These are phyloP conservation scores for Globisporangium lucens DNA, from an alignment of 352 stramenopile genomes.

Conservation along the genomic window DNA sequence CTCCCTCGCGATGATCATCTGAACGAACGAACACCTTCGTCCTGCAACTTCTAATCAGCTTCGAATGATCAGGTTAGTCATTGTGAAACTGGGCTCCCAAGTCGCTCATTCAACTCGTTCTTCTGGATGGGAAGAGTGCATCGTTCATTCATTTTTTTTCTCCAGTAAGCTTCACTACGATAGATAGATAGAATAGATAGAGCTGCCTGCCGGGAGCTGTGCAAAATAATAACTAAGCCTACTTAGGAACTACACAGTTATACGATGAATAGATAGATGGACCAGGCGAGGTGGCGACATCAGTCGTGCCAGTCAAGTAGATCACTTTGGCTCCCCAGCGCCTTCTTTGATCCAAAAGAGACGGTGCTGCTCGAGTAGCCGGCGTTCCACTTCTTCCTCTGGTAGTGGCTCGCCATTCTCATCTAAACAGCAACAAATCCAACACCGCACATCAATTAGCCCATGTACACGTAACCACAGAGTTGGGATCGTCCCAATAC, in stretches of 20 bases:
- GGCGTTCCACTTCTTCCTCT: slow-evolving; percentile 42
- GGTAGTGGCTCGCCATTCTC: slow-evolving; percentile 15
- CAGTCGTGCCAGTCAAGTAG: neutral
- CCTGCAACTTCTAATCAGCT: neutral
- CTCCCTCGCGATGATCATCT: neutral
- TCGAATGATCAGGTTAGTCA: neutral
- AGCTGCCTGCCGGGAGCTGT: slow-evolving; percentile 3
- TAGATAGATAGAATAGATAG: slow-evolving; percentile 18
- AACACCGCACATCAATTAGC: neutral
- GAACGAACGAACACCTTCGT: neutral
- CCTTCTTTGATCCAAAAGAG: slow-evolving; percentile 79
- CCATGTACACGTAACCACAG: neutral
- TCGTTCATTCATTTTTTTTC: slow-evolving; percentile 4
- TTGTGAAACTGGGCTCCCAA: neutral
- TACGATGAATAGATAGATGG: neutral
- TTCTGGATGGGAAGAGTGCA: neutral
- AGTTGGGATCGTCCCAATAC: neutral
- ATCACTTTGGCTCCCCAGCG: slow-evolving; percentile 23
- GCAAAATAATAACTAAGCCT: slow-evolving; percentile 12
- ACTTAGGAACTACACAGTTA: neutral
- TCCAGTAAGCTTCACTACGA: slow-evolving; percentile 6
- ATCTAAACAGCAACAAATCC: slow-evolving; percentile 10
- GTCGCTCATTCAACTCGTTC: neutral
- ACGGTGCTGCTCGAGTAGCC: slow-evolving; percentile 59
- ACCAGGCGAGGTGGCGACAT: neutral